phyloP scores from a whole-genome alignment of 345 rosid genomes.

The Eucalyptus pauciflora region DNA sequence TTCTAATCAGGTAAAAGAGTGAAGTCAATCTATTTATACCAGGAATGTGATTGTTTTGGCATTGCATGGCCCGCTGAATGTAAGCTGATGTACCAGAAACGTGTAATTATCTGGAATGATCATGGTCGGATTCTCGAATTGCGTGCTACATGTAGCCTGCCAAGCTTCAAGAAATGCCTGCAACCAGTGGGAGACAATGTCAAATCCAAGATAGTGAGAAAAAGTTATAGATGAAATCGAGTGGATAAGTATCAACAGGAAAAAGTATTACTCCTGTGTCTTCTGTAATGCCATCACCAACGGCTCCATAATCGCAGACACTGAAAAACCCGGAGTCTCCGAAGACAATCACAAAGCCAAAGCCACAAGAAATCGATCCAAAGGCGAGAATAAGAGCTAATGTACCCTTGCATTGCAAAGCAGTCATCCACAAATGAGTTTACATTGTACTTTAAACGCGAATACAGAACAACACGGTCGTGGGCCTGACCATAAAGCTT shows the following conservation, averaged over 20 bases:
- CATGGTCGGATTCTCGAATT: neutral
- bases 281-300: constrained; percentile 11
- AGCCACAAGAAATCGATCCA: neutral
- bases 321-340: neutral
- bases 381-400: neutral
- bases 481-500: neutral
- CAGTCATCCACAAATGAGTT: neutral
- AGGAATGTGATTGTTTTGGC: constrained; percentile 6
- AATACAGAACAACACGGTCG: neutral
- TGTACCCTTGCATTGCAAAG: neutral
- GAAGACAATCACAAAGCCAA: neutral
- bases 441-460: neutral
- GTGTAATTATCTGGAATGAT: constrained; percentile 1
- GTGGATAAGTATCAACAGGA: neutral
- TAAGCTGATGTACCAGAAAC: constrained; percentile 14
- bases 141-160: constrained; percentile 8
- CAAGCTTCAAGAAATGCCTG: constrained; percentile 29
- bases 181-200: neutral
- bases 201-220: neutral
- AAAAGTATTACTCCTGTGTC: neutral
- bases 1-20: neutral
- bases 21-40: neutral
- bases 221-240: neutral
- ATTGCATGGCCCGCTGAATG: constrained; percentile 16
- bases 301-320: constrained; percentile 14